phyloP scores from a whole-genome alignment of 1,284 basidiomycete genomes.

The Rhizoctonia solani region DNA sequence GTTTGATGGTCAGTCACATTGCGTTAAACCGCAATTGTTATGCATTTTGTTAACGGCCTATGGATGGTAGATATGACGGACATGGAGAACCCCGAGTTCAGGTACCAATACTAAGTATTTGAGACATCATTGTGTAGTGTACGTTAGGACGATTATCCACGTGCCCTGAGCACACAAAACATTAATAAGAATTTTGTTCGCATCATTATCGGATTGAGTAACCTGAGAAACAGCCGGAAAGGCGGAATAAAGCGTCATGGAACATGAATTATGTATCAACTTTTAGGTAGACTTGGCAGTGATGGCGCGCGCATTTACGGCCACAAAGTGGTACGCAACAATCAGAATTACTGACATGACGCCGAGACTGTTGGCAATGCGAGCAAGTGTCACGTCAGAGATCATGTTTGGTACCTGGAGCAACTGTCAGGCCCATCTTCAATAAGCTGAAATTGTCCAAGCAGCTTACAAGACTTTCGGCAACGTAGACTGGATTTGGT shows the following conservation, averaged over 20 bases:
- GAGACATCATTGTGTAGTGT: not conserved
- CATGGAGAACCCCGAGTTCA: conserved; percentile 35
- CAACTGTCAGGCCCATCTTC: not conserved
- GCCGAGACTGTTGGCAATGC: conserved; percentile 81
- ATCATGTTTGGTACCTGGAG: conserved; percentile 54
- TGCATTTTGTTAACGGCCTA: not conserved
- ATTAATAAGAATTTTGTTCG: not conserved
- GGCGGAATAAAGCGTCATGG: not conserved
- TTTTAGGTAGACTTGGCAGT: conserved; percentile 42
- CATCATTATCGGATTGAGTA: not conserved
- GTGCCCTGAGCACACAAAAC: not conserved
- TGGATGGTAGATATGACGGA: conserved; percentile 36
- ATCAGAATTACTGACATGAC: conserved; percentile 81
- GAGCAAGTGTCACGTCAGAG: conserved; percentile 76
- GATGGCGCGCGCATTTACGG: conserved; percentile 65
- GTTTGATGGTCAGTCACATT: conserved; percentile 23
- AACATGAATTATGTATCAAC: conserved; percentile 44
- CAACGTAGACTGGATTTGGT: not conserved
- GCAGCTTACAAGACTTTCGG: not conserved
- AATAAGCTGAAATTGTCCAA: not conserved
- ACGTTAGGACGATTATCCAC: conserved; percentile 2
- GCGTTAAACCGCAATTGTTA: not conserved
- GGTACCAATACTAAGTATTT: conserved; percentile 26
- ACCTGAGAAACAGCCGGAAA: not conserved
- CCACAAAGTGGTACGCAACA: conserved; percentile 84